Conservation (phyloP, 202 grass and related monocot genomes). For the Schoenoplectus tabernaemontani region DNA sequence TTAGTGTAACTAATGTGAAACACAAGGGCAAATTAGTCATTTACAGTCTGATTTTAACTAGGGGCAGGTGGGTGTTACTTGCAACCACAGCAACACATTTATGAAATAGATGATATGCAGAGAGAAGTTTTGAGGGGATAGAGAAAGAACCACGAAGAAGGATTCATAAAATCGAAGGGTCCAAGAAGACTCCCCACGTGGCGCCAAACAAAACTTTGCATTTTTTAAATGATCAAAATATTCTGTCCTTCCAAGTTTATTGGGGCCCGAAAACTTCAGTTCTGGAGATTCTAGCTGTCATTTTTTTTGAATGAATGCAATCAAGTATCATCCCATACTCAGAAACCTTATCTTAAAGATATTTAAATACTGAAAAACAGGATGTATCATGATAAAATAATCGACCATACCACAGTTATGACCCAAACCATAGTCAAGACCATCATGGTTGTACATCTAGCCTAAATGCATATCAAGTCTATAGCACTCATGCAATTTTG, state of each 20-base stretch:
- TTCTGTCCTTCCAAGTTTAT: constrained; percentile 73
- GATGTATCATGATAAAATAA: background rate
- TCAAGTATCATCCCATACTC: background rate
- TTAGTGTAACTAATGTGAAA: background rate
- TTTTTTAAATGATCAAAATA: constrained; percentile 95
- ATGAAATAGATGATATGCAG: background rate
- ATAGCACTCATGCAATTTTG: background rate
- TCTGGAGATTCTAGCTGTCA: constrained; percentile 83
- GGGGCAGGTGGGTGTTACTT: background rate
- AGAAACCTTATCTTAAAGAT: background rate
- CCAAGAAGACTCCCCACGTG: constrained; percentile 96
- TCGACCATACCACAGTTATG: background rate
- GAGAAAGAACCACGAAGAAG: constrained; percentile 77
- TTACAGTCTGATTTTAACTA: background rate
- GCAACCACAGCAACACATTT: background rate
- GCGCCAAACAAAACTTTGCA: constrained; percentile 92
- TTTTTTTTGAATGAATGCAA: constrained; percentile 14
- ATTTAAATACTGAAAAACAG: background rate
- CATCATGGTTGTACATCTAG: background rate
- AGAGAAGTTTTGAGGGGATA: constrained; percentile 3
- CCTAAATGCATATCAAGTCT: background rate
- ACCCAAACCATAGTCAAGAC: background rate
- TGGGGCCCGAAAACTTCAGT: constrained; percentile 64
- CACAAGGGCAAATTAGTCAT: background rate
- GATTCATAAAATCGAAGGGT: constrained; percentile 87